These are phyloP conservation scores for Begonia fuchsioides DNA, from an alignment of 306 rosid species.

Conservation along the genomic window DNA sequence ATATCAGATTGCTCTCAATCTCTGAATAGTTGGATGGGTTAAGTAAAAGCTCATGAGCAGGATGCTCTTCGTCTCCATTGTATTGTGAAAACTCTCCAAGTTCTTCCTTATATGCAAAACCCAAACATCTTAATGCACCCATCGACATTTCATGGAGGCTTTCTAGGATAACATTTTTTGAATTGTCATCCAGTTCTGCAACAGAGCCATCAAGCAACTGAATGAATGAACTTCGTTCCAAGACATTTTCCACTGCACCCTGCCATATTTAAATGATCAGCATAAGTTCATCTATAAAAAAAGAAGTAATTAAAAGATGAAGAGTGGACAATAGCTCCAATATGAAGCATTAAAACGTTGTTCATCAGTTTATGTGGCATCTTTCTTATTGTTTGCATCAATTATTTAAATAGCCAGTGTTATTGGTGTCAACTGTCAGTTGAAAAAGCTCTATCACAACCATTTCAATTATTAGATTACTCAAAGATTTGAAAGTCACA, in stretches of 20 bases:
- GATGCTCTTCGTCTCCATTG: slow-evolving; percentile 67
- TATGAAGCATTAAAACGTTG: no score
- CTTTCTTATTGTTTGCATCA: no score
- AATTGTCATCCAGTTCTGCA: slow-evolving; percentile 45
- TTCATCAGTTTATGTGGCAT: no score
- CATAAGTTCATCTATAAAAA: not conserved
- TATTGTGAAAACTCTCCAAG: slow-evolving; percentile 35
- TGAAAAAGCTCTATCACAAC: no score
- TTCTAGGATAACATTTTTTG: slow-evolving; percentile 28
- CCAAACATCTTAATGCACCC: slow-evolving; percentile 76
- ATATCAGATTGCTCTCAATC: slow-evolving; percentile 67
- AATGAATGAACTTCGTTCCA: slow-evolving; percentile 66
- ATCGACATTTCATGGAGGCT: slow-evolving; percentile 80
- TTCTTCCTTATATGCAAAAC: slow-evolving; percentile 87
- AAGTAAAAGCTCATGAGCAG: slow-evolving; percentile 78
- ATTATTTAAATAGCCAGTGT: no score
- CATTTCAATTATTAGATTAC: no score
- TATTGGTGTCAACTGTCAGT: no score
- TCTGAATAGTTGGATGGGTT: slow-evolving; percentile 65
- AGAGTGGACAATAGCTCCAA: no score
- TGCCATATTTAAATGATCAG: slow-evolving; percentile 17
- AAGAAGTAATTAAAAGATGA: no score
- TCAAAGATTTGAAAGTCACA: not conserved
- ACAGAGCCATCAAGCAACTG: slow-evolving; percentile 71
- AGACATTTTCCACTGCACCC: slow-evolving; percentile 87